Evolutionary conservation across 192 early-diverging fungal genomes (phyloP).

Genomic region (Dissophora globulifera): DNA sequence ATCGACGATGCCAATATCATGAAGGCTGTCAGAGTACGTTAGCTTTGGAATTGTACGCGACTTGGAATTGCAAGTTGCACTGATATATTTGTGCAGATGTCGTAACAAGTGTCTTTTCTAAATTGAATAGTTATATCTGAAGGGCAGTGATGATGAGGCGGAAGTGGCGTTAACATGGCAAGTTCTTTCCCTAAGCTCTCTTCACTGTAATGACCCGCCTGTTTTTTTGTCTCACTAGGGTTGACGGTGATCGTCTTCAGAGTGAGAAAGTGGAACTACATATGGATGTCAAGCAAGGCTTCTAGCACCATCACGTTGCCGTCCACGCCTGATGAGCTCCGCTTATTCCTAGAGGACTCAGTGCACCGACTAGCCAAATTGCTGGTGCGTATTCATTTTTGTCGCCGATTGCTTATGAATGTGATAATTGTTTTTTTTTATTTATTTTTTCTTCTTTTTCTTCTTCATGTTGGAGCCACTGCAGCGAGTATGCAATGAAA

Average conservation of each 20-base stretch:
- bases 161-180: conserved; percentile 23
- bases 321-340: conserved; percentile 12
- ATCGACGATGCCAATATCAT: conserved; percentile 24
- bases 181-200: neutral
- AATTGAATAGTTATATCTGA: conserved; percentile 21
- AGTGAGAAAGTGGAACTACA: conserved; percentile 8
- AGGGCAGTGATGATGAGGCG: conserved; percentile 18
- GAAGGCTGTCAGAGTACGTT: conserved; percentile 34
- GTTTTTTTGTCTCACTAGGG: neutral
- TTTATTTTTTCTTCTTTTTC: neutral
- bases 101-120: neutral
- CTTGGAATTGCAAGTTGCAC: too few species aligned
- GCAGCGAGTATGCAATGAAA: conserved; percentile 7
- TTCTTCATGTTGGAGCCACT: conserved; percentile 8
- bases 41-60: neutral
- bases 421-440: neutral
- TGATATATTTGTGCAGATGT: neutral
- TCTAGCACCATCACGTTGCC: conserved; percentile 10
- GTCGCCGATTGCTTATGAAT: too few species aligned
- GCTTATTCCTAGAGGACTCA: conserved; percentile 6
- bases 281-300: conserved; percentile 13
- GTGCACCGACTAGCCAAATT: conserved; percentile 4
- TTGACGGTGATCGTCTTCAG: conserved; percentile 6
- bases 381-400: conserved; percentile 13
- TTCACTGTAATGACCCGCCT: neutral